Evolutionary conservation across 345 rosid genomes (phyloP), one percentile per base, ranked within the genome.

Genomic region (Syzygium oleosum): DNA sequence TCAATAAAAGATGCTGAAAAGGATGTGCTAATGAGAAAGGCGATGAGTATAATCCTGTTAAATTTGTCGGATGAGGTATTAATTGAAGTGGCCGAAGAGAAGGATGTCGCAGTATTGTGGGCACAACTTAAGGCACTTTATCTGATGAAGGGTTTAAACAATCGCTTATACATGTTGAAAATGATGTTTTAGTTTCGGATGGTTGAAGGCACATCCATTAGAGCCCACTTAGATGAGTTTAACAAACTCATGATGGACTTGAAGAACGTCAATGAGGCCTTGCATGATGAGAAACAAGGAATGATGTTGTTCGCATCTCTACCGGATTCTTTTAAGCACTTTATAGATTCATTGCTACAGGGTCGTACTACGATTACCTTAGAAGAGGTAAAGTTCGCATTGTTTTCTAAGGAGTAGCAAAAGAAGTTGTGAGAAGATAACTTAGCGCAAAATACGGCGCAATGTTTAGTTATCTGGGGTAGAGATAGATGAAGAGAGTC

Each of bases 121-220:
- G 61, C 10, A 56, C 9, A 56, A 56, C 13, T 56, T 58, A 23
- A 58, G 29, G 63, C 29, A 12, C 25, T 10, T 58, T 10, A 58
- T 58, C 0, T 25, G 0, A 58, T 9, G n/a, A 58, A 25, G 14
- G 29, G 11, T 58, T 58, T 0, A 0, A 58, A 58, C 25, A 58
- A 58, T 25, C 11, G 10, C 63, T 58, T 25, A 10, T 25, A 58
- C 10, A 58, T 58, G 4, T 2, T 58, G 2, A 58, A 58, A 25
- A 25, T 4, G 6, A 58, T 58, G 14, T 58, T 58, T 58, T 6
- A 25, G 14, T 58, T 58, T 23, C 2, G 29, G 29, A 58, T 58
- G 6, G 14, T 58, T 58, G 25, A 58, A n/a, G 3, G 14, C 29
- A 58, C 29, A 25, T 58, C 63, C 63, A 58, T 58, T n/a, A 58